phyloP scores from a whole-genome alignment of 768 basidiomycete species.

The Hemileccinum rubropunctum region DNA sequence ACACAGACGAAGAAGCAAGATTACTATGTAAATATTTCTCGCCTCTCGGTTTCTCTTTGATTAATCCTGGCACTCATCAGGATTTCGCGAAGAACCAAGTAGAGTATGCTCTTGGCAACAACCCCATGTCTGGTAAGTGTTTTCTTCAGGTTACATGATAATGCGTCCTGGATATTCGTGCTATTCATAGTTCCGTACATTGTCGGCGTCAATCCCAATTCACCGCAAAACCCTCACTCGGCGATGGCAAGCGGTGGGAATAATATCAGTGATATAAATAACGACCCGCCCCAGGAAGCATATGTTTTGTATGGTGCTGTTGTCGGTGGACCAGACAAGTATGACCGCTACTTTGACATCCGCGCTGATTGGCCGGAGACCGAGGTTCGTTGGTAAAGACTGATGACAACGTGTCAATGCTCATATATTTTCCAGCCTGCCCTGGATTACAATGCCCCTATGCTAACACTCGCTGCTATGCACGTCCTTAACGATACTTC shows the following conservation, averaged over 20 bases:
- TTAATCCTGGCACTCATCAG: conserved; percentile 36
- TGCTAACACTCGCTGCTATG: conserved; percentile 83
- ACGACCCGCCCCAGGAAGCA: conserved; percentile 65
- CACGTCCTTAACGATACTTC: conserved; percentile 61
- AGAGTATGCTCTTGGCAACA: conserved; percentile 81
- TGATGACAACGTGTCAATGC: background rate
- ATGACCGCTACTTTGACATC: conserved; percentile 79
- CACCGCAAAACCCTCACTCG: conserved; percentile 87
- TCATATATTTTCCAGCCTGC: conserved; percentile 47
- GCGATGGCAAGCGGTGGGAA: conserved; percentile 85
- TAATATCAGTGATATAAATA: conserved; percentile 67
- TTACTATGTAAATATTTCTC: conserved; percentile 51
- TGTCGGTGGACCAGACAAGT: conserved; percentile 79
- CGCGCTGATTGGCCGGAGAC: conserved; percentile 88
- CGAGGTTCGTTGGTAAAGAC: conserved; percentile 48
- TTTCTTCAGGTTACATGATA: background rate
- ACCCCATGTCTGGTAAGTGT: conserved; percentile 77
- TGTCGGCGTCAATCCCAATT: conserved; percentile 87
- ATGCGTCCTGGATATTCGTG: background rate
- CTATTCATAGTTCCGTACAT: conserved; percentile 48
- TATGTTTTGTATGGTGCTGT: conserved; percentile 85
- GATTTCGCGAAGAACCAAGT: conserved; percentile 74
- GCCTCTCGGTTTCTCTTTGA: background rate
- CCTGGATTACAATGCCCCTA: conserved; percentile 87
- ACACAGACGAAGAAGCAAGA: conserved; percentile 50